A percentile compares a stretch with the other conserved stretches of the same genome.
Conservation (phyloP, 192 early-diverging fungal genomes). For the Coemansia sp. region DNA sequence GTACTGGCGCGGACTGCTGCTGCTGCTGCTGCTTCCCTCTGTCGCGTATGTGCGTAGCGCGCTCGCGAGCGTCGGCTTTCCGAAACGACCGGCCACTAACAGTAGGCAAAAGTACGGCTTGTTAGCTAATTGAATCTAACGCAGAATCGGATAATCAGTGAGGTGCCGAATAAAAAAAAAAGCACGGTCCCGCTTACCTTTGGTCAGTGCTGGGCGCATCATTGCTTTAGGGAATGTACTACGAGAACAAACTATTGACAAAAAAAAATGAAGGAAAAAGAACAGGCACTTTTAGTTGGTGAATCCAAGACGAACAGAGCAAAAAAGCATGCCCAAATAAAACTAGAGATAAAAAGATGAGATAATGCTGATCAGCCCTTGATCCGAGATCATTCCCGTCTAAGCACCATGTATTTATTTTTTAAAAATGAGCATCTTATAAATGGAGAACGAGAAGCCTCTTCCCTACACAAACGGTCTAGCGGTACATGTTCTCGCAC, state of each 20-base stretch:
- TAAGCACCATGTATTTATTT: background rate
- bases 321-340: background rate
- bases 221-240: slow-evolving; percentile 13
- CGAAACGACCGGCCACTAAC: background rate
- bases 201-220: slow-evolving; percentile 16
- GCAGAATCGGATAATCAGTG: background rate
- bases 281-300: background rate
- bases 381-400: too few species aligned
- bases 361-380: background rate
- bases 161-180: background rate
- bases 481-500: slow-evolving; percentile 65
- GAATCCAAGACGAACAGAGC: background rate
- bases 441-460: background rate
- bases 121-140: background rate
- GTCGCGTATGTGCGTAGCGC: slow-evolving; percentile 27
- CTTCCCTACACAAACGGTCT: background rate
- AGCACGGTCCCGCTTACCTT: slow-evolving; percentile 1
- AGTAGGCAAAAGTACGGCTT: background rate
- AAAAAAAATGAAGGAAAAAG: slow-evolving; percentile 15
- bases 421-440: background rate
- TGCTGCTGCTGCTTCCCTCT: slow-evolving; percentile 18
- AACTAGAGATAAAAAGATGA: background rate
- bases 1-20: slow-evolving; percentile 43
- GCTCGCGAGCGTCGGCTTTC: background rate
- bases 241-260: background rate